Conservation (phyloP, 2,329 filamentous ascomycete species). For the Epichloe sibirici region DNA sequence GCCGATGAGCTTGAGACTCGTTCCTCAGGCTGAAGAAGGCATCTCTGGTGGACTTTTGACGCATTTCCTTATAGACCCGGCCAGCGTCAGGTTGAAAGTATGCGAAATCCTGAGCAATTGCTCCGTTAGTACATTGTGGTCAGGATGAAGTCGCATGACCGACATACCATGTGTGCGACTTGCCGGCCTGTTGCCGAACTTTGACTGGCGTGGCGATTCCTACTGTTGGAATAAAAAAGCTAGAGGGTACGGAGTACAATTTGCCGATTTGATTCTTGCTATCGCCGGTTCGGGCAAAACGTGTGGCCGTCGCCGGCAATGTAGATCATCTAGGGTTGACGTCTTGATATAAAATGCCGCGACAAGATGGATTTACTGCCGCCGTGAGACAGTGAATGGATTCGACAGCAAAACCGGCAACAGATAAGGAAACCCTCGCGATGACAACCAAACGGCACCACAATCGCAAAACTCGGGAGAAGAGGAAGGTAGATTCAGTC, state of each 20-base stretch:
- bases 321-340: conserved; percentile 11
- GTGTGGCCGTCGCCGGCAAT: conserved; percentile 26
- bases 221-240: neutral
- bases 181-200: neutral
- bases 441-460: conserved; percentile 21
- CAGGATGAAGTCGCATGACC: neutral
- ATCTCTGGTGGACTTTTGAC: conserved; percentile 39
- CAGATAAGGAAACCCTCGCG: conserved; percentile 16
- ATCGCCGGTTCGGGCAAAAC: neutral
- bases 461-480: conserved; percentile 30
- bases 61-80: conserved; percentile 37
- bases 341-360: neutral
- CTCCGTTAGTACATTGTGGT: neutral
- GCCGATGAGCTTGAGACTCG: conserved; percentile 38
- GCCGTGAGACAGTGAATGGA: conserved; percentile 14
- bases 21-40: conserved; percentile 48
- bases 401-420: conserved; percentile 4
- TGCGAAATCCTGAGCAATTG: conserved; percentile 21
- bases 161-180: conserved; percentile 2
- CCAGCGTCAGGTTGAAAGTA: conserved; percentile 24
- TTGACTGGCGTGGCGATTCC: neutral
- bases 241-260: no score
- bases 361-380: neutral
- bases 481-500: conserved; percentile 19
- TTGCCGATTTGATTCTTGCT: neutral